These are phyloP conservation scores for Wickerhamiella allomyrinae DNA, from an alignment of 805 yeast species.

Conservation along the genomic window DNA sequence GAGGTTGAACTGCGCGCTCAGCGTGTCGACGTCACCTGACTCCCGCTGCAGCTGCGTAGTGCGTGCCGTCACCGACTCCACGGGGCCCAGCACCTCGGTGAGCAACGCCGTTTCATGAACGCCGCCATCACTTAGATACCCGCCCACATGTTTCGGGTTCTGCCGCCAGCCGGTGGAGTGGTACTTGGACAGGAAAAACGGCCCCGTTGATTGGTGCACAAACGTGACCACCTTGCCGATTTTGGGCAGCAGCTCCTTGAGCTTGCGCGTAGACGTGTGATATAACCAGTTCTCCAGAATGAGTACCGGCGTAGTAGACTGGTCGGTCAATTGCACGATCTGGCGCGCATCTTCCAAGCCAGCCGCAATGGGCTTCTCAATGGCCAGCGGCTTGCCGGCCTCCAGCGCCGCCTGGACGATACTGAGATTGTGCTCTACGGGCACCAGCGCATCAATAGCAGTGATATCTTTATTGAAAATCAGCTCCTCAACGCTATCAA, in stretches of 20 bases:
- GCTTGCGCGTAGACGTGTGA: constrained; percentile 40
- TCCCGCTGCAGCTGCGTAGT: constrained; percentile 63
- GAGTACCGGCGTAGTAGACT: constrained; percentile 52
- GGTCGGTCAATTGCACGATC: constrained; percentile 51
- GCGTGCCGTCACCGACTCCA: constrained; percentile 55
- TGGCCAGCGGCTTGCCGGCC: constrained; percentile 59
- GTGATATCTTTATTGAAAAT: constrained; percentile 55
- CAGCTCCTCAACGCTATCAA: constrained; percentile 47
- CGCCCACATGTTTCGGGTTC: constrained; percentile 85
- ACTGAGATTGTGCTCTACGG: constrained; percentile 66
- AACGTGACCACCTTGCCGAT: constrained; percentile 47
- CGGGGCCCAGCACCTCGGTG: constrained; percentile 67
- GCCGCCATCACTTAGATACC: constrained; percentile 87
- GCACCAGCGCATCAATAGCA: constrained; percentile 71
- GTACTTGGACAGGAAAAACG: constrained; percentile 37
- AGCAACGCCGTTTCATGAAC: constrained; percentile 86
- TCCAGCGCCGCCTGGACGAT: constrained; percentile 57
- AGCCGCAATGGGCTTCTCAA: constrained; percentile 93
- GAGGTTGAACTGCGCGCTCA: constrained; percentile 53
- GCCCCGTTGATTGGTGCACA: constrained; percentile 32
- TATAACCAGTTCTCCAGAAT: constrained; percentile 82
- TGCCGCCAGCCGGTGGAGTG: constrained; percentile 70
- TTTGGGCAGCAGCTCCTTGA: constrained; percentile 45
- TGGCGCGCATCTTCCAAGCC: constrained; percentile 64
- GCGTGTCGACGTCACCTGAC: constrained; percentile 72